Conservation (phyloP, 306 rosid species). For the Comarum palustre region DNA sequence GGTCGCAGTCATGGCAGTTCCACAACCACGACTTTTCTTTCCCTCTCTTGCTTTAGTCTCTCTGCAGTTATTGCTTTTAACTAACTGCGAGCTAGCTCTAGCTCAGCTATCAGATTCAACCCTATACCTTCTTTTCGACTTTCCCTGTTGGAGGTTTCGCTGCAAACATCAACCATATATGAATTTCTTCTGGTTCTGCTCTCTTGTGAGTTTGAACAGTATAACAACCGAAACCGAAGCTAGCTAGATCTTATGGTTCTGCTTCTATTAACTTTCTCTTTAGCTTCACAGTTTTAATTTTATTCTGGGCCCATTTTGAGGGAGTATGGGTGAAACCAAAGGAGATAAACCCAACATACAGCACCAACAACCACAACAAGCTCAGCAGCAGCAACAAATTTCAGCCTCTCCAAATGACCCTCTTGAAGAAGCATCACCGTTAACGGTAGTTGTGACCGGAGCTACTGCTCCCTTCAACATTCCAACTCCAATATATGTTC, state of each 20-base stretch:
- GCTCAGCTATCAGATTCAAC: conserved; percentile 27
- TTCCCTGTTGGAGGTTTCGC: conserved; percentile 40
- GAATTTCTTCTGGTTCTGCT: too few relatives aligned
- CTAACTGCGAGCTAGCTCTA: conserved; percentile 35
- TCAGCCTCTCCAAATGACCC: conserved; percentile 53
- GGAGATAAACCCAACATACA: conserved; percentile 61
- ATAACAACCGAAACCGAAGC: conserved; percentile 10
- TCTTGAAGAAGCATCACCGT: conserved; percentile 37
- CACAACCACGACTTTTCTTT: conserved; percentile 54
- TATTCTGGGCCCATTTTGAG: conserved; percentile 40
- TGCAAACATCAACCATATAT: neutral
- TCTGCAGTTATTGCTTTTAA: conserved; percentile 36
- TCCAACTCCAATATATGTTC: conserved; percentile 49
- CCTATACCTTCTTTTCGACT: conserved; percentile 38
- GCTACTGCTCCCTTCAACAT: conserved; percentile 20
- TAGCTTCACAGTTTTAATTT: neutral
- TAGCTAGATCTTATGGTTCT: conserved; percentile 44
- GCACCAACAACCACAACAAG: conserved; percentile 30
- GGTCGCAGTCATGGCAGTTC: conserved; percentile 67
- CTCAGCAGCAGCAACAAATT: conserved; percentile 40
- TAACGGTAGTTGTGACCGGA: conserved; percentile 3
- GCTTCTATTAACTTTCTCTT: conserved; percentile 12
- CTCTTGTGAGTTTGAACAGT: conserved; percentile 23
- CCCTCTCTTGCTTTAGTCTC: conserved; percentile 3
- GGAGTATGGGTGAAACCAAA: conserved; percentile 61